Evolutionary conservation across 1,139 yeast species (phyloP).

Genomic region (Suhomyces bolitotheri): DNA sequence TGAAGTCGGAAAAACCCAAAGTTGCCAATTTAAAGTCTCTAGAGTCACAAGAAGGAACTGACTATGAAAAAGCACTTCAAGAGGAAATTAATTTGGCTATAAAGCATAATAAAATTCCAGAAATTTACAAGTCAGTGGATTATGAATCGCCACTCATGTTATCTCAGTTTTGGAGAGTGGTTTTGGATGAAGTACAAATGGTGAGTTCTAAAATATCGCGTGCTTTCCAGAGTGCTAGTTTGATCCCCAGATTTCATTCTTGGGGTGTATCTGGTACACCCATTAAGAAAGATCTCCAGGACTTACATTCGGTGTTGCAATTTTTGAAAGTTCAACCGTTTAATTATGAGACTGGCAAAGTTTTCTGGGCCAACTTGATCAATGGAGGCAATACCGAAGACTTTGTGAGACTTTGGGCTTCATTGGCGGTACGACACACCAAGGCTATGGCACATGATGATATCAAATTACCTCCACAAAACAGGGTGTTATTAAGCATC

Average conservation of each 20-base stretch:
- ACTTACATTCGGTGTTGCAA: conserved; percentile 66
- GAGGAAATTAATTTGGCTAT: conserved; percentile 39
- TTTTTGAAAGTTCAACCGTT: conserved; percentile 73
- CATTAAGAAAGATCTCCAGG: conserved; percentile 62
- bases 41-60: conserved; percentile 29
- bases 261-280: conserved; percentile 99
- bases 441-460: conserved; percentile 80
- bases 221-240: conserved; percentile 76
- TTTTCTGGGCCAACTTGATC: conserved; percentile 37
- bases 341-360: conserved; percentile 37
- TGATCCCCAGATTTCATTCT: conserved; percentile 81
- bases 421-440: conserved; percentile 72
- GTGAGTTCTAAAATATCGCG: conserved; percentile 71
- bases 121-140: conserved; percentile 36
- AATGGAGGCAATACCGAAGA: conserved; percentile 29
- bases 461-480: conserved; percentile 75
- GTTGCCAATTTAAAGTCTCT: conserved; percentile 29
- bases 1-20: conserved; percentile 28
- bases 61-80: conserved; percentile 38
- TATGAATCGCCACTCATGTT: conserved; percentile 81
- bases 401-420: conserved; percentile 48
- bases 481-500: conserved; percentile 62
- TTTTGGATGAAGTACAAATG: conserved; percentile 94
- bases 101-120: conserved; percentile 30
- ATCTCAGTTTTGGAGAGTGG: conserved; percentile 86